These are phyloP conservation scores for Yamadazyma endophytica DNA, from an alignment of 805 yeast species.

Conservation along the genomic window DNA sequence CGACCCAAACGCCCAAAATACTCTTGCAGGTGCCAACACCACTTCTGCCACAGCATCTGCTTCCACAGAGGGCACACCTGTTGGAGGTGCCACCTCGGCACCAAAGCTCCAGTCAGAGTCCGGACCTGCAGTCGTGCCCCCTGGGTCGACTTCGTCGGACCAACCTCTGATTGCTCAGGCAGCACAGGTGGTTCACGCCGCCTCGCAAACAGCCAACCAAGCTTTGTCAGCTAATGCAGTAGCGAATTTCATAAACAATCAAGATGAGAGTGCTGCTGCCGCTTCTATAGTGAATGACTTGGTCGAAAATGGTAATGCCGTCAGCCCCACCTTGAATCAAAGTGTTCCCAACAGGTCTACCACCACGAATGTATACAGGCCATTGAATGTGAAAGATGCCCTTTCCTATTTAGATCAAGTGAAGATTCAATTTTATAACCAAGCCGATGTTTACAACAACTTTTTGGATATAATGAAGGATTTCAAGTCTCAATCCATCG, in stretches of 20 bases:
- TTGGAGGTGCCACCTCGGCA: no score
- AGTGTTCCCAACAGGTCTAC: slow-evolving; percentile 40
- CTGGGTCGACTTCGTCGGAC: slow-evolving; percentile 15
- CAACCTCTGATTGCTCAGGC: slow-evolving; percentile 9
- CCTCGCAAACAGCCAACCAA: no score
- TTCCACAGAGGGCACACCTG: no score
- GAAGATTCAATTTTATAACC: slow-evolving; percentile 83
- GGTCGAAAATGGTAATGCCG: no score
- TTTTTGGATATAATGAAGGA: slow-evolving; percentile 98
- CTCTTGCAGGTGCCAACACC: slow-evolving; percentile 5
- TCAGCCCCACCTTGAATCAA: slow-evolving; percentile 20
- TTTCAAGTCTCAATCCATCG: slow-evolving; percentile 91
- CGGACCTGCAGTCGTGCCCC: background rate
- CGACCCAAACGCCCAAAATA: no score
- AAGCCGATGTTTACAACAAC: slow-evolving; percentile 94
- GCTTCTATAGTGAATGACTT: no score
- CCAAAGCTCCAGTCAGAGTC: no score
- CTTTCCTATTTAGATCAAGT: slow-evolving; percentile 93
- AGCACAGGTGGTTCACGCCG: no score
- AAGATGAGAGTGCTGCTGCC: no score
- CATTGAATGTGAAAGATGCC: slow-evolving; percentile 94
- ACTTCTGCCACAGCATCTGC: slow-evolving; percentile 17
- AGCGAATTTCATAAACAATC: no score
- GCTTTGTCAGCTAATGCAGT: no score
- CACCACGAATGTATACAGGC: slow-evolving; percentile 54